phyloP scores from a whole-genome alignment of 441 rosid genomes.

The Adansonia gregorii region DNA sequence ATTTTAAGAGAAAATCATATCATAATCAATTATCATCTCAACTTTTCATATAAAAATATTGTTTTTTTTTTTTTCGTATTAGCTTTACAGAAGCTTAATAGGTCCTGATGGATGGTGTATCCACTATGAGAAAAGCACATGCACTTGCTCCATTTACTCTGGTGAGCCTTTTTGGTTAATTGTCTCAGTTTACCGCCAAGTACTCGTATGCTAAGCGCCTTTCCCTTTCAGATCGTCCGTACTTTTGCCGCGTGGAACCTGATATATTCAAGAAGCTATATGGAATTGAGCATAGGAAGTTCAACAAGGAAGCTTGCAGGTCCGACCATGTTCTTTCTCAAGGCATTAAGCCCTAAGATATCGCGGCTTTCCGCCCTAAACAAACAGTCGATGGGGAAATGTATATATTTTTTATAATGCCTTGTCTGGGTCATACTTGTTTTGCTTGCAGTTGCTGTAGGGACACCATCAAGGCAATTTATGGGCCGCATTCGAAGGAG shows the following conservation, averaged over 20 bases:
- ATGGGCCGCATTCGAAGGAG: conserved; percentile 64
- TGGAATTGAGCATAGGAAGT: conserved; percentile 61
- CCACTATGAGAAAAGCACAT: conserved; percentile 67
- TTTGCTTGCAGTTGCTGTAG: conserved; percentile 55
- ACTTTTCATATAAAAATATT: background rate
- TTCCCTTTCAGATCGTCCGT: conserved; percentile 61
- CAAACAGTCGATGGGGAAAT: background rate
- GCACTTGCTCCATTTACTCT: conserved; percentile 78
- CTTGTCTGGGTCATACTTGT: background rate
- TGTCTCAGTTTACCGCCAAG: background rate
- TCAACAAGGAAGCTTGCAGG: conserved; percentile 77
- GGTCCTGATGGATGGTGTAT: conserved; percentile 88
- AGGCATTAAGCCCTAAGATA: background rate
- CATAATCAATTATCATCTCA: background rate
- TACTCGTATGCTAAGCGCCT: background rate
- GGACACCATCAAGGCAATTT: conserved; percentile 68
- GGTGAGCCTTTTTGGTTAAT: conserved; percentile 37
- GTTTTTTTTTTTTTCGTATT: conserved; percentile 18
- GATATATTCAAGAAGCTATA: conserved; percentile 58
- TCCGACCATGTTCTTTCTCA: conserved; percentile 11
- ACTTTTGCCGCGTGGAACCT: conserved; percentile 80
- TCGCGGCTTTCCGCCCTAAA: background rate
- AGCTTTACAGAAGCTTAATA: conserved; percentile 75
- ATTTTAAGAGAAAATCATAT: background rate
- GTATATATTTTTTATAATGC: too few species aligned